Percentiles rank a stretch among this genome's conserved stretches.
These are phyloP conservation scores for Infundibulicybe gibba DNA, from an alignment of 768 basidiomycete genomes.

Conservation along the genomic window DNA sequence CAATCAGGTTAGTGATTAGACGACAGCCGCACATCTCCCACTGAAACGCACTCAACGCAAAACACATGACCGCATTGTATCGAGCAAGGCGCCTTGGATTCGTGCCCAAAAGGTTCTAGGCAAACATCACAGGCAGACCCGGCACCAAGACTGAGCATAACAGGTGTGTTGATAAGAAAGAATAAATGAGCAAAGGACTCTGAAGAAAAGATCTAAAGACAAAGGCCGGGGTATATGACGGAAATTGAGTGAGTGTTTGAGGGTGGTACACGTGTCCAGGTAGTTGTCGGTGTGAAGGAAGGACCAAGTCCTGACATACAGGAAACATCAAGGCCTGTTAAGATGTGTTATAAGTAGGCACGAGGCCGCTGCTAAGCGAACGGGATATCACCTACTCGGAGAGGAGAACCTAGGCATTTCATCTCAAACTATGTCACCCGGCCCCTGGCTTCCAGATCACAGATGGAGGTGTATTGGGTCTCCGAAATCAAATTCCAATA, in stretches of 20 bases:
- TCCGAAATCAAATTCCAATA: slow-evolving; percentile 14
- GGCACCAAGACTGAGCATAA: slow-evolving; percentile 63
- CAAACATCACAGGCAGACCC: slow-evolving; percentile 77
- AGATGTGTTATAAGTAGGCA: slow-evolving; percentile 35
- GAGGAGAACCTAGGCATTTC: slow-evolving; percentile 22
- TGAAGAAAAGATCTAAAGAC: slow-evolving; percentile 5
- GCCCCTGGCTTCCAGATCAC: slow-evolving; percentile 25
- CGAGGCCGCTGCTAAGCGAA: slow-evolving; percentile 38
- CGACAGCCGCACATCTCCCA: neutral
- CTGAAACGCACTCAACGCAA: slow-evolving; percentile 40
- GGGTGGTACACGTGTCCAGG: slow-evolving; percentile 9
- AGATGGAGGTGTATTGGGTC: slow-evolving; percentile 15
- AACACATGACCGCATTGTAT: slow-evolving; percentile 75
- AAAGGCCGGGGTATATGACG: slow-evolving; percentile 17
- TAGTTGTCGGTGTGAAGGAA: slow-evolving; percentile 14
- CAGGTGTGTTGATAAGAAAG: slow-evolving; percentile 16
- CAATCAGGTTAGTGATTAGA: slow-evolving; percentile 6
- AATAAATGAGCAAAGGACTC: slow-evolving; percentile 15
- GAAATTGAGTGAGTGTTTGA: slow-evolving; percentile 10
- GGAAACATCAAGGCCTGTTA: slow-evolving; percentile 23
- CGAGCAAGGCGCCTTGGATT: slow-evolving; percentile 54
- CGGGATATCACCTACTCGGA: slow-evolving; percentile 25
- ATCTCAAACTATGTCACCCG: slow-evolving; percentile 30
- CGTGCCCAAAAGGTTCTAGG: slow-evolving; percentile 56
- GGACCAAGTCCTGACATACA: slow-evolving; percentile 33